Evolutionary conservation across 768 basidiomycete genomes (phyloP).

Genomic region (Trametes cinnabarina): DNA sequence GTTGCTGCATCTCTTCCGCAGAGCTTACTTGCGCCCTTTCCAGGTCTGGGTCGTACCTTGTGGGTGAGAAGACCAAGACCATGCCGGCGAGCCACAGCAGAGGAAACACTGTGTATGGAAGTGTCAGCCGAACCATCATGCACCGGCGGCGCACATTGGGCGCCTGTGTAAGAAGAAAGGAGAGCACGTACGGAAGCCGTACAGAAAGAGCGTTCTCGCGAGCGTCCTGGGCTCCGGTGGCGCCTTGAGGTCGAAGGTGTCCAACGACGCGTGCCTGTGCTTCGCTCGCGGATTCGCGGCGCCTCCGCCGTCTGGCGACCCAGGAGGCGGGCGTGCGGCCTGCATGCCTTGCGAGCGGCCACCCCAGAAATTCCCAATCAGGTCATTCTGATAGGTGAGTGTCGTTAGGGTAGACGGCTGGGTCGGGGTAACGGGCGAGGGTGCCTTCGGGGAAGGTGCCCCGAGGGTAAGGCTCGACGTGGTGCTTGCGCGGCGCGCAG

Average conservation of each 20-base stretch:
- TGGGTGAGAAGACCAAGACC: slow-evolving; percentile 1
- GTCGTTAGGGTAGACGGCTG: neutral
- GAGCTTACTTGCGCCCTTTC: neutral
- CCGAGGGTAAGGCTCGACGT: slow-evolving; percentile 3
- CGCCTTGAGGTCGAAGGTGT: neutral
- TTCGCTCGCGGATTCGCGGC: neutral
- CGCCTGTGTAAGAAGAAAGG: no score
- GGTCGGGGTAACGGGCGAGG: neutral
- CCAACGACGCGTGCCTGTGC: neutral
- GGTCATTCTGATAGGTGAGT: slow-evolving; percentile 2
- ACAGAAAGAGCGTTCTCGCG: slow-evolving; percentile 5
- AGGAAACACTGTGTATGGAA: slow-evolving; percentile 1
- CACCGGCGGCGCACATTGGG: no score
- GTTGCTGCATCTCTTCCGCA: slow-evolving; percentile 3
- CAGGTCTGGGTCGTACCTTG: slow-evolving; percentile 2
- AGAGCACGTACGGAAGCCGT: slow-evolving; percentile 11
- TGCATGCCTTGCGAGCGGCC: neutral
- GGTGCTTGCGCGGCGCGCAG: neutral
- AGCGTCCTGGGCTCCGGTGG: slow-evolving; percentile 9
- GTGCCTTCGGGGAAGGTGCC: neutral
- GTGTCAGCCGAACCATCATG: no score
- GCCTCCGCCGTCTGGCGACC: neutral
- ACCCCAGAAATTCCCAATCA: slow-evolving; percentile 7
- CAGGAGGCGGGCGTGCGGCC: neutral
- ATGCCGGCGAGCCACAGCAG: slow-evolving; percentile 11